phyloP scores from a whole-genome alignment of 176 grass and related monocot genomes.

The Eleusine indica region DNA sequence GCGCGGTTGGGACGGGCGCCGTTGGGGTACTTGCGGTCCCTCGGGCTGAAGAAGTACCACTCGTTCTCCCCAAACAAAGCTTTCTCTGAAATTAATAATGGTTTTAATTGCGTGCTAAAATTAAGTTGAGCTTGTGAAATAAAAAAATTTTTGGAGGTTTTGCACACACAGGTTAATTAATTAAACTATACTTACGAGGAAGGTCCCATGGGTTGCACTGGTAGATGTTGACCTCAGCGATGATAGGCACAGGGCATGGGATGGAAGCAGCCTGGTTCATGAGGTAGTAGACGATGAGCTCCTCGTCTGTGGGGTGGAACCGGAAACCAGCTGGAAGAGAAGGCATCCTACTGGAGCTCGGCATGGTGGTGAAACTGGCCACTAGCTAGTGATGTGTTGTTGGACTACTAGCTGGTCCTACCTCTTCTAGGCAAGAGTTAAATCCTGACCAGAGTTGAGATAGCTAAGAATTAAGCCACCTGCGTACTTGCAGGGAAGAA shows the following conservation, averaged over 20 bases:
- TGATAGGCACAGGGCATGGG: constrained; percentile 50
- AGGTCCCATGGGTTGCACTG: constrained; percentile 88
- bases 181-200: constrained; percentile 47
- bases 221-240: constrained; percentile 96
- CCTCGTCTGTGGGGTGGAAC: constrained; percentile 81
- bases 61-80: constrained; percentile 62
- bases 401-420: too few species aligned
- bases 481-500: not conserved
- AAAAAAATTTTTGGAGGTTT: too few species aligned
- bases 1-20: constrained; percentile 66
- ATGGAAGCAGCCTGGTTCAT: constrained; percentile 47
- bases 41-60: constrained; percentile 79
- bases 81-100: constrained; percentile 23
- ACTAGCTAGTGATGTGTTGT: not conserved
- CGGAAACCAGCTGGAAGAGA: constrained; percentile 74
- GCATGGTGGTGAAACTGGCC: not conserved
- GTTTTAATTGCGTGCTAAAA: too few species aligned
- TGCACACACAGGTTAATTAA: not conserved
- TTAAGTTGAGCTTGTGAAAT: too few species aligned
- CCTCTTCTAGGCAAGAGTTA: not conserved
- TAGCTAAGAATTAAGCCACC: too few species aligned
- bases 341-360: constrained; percentile 2
- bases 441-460: not conserved
- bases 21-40: constrained; percentile 75
- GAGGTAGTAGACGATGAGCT: constrained; percentile 81